A percentile compares a stretch with the other conserved stretches of the same genome.
These are phyloP conservation scores for Tolypocladium amazonense DNA, from an alignment of 2,329 filamentous ascomycete genomes.

Conservation along the genomic window DNA sequence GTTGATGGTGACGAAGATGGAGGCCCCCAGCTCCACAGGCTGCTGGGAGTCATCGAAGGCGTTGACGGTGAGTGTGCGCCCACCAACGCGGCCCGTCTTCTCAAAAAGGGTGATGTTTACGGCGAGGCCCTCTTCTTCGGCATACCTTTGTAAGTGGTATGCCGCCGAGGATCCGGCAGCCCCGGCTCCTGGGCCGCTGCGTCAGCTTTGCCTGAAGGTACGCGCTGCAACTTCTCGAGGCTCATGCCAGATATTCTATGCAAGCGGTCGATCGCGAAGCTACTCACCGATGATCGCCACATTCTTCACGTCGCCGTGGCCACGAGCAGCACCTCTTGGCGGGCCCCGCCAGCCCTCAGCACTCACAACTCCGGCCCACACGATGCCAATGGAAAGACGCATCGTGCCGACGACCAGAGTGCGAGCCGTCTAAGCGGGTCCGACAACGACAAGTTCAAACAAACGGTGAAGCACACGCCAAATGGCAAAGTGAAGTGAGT, in stretches of 20 bases:
- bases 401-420: background rate
- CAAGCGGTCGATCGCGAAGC: background rate
- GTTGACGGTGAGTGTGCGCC: conserved; percentile 76
- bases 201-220: background rate
- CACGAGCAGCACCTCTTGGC: conserved; percentile 2
- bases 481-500: background rate
- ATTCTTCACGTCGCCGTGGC: conserved; percentile 15
- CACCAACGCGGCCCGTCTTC: conserved; percentile 65
- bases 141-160: conserved; percentile 68
- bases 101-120: conserved; percentile 86
- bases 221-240: background rate
- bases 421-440: background rate
- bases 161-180: conserved; percentile 80
- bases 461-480: background rate
- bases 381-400: conserved; percentile 5
- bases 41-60: conserved; percentile 56
- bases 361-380: conserved; percentile 6
- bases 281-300: conserved; percentile 26
- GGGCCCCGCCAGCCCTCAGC: conserved; percentile 3
- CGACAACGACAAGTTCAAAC: background rate
- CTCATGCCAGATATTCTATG: background rate
- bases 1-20: conserved; percentile 83
- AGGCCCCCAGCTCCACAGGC: conserved; percentile 79
- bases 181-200: conserved; percentile 58
- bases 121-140: conserved; percentile 44